phyloP scores from a whole-genome alignment of 2,329 filamentous ascomycete species.

The Fusarium decemcellulare region DNA sequence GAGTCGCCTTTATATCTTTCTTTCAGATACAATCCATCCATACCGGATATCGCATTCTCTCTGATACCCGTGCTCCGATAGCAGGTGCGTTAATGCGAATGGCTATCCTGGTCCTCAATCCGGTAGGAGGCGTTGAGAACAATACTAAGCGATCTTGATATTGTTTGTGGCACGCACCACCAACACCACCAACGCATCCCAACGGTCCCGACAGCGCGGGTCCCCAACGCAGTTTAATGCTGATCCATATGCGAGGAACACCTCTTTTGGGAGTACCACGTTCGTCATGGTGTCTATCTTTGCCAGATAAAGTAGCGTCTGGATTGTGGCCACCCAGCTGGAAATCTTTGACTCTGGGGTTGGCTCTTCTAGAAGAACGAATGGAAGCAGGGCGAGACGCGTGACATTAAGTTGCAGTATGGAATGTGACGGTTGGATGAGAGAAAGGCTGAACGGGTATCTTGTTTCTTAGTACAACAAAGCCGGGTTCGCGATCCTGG shows the following conservation, averaged over 20 bases:
- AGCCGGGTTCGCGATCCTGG: background rate
- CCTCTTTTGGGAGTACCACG: background rate
- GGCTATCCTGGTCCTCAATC: constrained; percentile 25
- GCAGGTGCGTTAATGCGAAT: constrained; percentile 2
- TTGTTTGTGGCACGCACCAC: constrained; percentile 41
- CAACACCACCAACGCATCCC: constrained; percentile 24
- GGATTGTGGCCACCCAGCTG: constrained; percentile 13
- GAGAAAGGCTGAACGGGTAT: constrained; percentile 1
- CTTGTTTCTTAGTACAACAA: background rate
- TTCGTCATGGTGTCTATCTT: constrained; percentile 12
- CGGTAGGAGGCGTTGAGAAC: constrained; percentile 35
- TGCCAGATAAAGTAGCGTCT: constrained; percentile 1
- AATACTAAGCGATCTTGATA: constrained; percentile 44
- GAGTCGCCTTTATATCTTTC: constrained; percentile 31
- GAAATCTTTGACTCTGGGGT: background rate
- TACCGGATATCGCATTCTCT: constrained; percentile 12
- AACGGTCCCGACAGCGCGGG: constrained; percentile 14
- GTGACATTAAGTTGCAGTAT: background rate
- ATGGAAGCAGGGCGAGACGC: constrained; percentile 10
- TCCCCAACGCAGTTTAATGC: background rate
- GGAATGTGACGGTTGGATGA: background rate
- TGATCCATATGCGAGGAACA: background rate
- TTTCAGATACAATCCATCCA: background rate
- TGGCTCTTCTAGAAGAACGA: constrained; percentile 31
- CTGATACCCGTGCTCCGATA: constrained; percentile 6